Conservation (phyloP, 192 early-diverging fungal genomes). For the Coemansia sp. region DNA sequence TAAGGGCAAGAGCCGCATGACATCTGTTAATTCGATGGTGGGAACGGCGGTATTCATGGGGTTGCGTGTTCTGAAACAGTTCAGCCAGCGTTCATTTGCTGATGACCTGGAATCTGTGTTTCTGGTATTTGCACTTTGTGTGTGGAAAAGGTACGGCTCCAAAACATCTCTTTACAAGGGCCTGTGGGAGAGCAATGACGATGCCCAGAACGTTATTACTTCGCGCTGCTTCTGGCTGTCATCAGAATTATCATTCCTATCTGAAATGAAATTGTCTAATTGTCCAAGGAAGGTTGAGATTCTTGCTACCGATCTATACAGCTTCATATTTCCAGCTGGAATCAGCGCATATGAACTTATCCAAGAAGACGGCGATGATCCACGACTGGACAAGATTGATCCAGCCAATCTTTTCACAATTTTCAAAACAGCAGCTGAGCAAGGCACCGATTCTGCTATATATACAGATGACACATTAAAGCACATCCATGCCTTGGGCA, state of each 20-base stretch:
- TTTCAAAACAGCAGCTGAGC: too few species aligned
- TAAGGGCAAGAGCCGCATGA: background rate
- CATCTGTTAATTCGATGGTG: background rate
- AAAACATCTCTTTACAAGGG: background rate
- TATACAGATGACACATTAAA: too few species aligned
- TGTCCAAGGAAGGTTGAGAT: background rate
- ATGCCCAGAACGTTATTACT: background rate
- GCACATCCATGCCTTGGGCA: too few species aligned
- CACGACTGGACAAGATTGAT: too few species aligned
- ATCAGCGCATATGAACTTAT: background rate
- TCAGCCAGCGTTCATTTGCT: background rate
- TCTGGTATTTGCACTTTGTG: background rate
- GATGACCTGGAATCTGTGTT: slow-evolving; percentile 12
- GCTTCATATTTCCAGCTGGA: background rate
- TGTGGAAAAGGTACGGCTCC: background rate
- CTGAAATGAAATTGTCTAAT: background rate
- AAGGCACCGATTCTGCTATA: too few species aligned
- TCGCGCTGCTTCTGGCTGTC: background rate
- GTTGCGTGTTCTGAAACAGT: background rate
- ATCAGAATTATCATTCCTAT: background rate
- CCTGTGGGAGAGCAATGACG: background rate
- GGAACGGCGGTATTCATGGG: slow-evolving; percentile 6
- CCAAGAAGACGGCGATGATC: too few species aligned
- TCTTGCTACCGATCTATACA: background rate
- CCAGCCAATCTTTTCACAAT: too few species aligned